phyloP scores from a whole-genome alignment of 805 yeast genomes.

The Zygoascus flipseniorum region DNA sequence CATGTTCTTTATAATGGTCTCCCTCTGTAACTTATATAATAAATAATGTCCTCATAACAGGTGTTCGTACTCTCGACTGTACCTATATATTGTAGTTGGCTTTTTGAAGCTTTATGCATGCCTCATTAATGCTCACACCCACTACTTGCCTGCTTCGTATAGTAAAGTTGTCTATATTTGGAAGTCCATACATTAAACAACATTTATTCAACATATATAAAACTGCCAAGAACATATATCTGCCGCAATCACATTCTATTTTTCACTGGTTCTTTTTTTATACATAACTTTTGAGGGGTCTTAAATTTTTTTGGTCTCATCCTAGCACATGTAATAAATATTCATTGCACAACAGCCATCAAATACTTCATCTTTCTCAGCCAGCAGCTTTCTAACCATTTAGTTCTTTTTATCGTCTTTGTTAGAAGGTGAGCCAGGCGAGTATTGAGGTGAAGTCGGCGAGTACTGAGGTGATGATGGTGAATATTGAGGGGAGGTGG shows the following conservation, averaged over 20 bases:
- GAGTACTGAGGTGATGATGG: constrained; percentile 51
- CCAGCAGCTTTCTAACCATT: not conserved
- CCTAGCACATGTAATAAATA: not conserved
- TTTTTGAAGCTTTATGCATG: too few species aligned
- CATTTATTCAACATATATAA: too few species aligned
- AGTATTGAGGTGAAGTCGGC: constrained; percentile 56
- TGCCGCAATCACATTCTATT: not conserved
- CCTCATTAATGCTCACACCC: too few species aligned
- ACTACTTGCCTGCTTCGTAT: too few species aligned
- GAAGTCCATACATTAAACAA: too few species aligned
- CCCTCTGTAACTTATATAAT: not conserved
- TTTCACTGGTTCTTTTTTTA: not conserved
- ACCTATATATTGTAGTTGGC: too few species aligned
- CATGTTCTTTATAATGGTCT: not conserved
- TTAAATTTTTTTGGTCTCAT: not conserved
- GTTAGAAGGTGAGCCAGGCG: constrained; percentile 28
- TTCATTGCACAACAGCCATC: not conserved
- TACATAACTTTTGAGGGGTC: not conserved
- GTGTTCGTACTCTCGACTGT: too few species aligned
- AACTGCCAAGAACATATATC: too few species aligned
- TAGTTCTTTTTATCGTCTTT: not conserved
- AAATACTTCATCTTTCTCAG: not conserved
- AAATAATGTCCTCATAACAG: too few species aligned
- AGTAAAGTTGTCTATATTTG: too few species aligned
- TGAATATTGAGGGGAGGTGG: constrained; percentile 60